Evolutionary conservation across 2,329 filamentous ascomycete species (phyloP).

Genomic region (Epichloe glyceriae): DNA sequence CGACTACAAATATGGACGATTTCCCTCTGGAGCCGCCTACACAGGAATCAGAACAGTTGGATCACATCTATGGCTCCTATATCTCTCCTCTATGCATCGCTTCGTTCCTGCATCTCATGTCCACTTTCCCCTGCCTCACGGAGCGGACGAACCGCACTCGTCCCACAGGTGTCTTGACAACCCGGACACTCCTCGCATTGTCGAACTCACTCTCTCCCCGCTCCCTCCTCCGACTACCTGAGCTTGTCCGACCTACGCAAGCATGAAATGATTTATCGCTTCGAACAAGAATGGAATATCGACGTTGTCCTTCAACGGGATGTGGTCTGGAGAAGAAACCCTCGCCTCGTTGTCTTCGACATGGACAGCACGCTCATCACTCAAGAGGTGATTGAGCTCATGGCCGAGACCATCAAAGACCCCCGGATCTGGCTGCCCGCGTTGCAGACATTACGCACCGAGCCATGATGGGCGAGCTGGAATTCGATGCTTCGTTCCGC

Average conservation of each 20-base stretch:
- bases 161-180: conserved; percentile 54
- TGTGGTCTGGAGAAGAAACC: conserved; percentile 61
- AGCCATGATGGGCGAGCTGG: conserved; percentile 91
- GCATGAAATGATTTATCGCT: conserved; percentile 69
- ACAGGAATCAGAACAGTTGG: conserved; percentile 41
- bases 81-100: conserved; percentile 53
- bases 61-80: conserved; percentile 53
- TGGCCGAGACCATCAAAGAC: conserved; percentile 64
- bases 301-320: conserved; percentile 69
- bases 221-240: conserved; percentile 48
- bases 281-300: conserved; percentile 81
- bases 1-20: conserved; percentile 42
- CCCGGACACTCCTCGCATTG: conserved; percentile 45
- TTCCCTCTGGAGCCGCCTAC: conserved; percentile 48
- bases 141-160: conserved; percentile 40
- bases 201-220: conserved; percentile 53
- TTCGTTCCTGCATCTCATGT: conserved; percentile 54
- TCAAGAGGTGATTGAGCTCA: conserved; percentile 93
- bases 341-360: conserved; percentile 85
- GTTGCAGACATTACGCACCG: conserved; percentile 84
- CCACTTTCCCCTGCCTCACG: conserved; percentile 41
- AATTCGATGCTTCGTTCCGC: conserved; percentile 74
- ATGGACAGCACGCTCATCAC: conserved; percentile 98
- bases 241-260: conserved; percentile 58
- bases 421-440: conserved; percentile 60